phyloP scores from a whole-genome alignment of 176 grass and related monocot species.

The Paspalum vaginatum region DNA sequence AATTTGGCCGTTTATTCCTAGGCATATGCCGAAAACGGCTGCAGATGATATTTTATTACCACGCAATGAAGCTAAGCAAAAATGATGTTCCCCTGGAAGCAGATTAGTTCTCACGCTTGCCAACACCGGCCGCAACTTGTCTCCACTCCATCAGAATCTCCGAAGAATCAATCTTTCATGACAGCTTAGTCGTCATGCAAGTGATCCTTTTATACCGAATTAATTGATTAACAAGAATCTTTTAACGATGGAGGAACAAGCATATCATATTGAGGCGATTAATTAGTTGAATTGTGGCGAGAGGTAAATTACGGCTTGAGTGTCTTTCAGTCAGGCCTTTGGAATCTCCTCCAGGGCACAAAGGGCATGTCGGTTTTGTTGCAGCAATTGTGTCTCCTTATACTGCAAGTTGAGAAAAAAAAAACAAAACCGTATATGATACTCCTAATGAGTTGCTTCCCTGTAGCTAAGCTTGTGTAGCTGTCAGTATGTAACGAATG shows the following conservation, averaged over 20 bases:
- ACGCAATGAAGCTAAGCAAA: constrained; percentile 1
- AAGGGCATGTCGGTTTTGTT: too few relatives aligned
- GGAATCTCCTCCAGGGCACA: constrained; percentile 15
- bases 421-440: too few relatives aligned
- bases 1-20: constrained; percentile 16
- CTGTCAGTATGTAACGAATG: too few relatives aligned
- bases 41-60: not conserved
- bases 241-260: not conserved
- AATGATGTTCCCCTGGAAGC: constrained; percentile 11
- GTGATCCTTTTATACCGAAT: constrained; percentile 6
- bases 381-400: too few relatives aligned
- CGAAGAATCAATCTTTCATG: constrained; percentile 30
- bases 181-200: not conserved
- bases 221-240: not conserved
- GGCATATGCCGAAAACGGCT: constrained; percentile 35
- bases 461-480: too few relatives aligned
- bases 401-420: too few relatives aligned
- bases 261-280: not conserved
- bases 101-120: not conserved
- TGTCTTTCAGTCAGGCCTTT: constrained; percentile 21
- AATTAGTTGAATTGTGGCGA: not conserved
- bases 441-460: too few relatives aligned
- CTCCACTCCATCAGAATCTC: constrained; percentile 30
- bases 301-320: constrained; percentile 15
- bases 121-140: not conserved